Conservation (phyloP, 495 filamentous ascomycete genomes). For the Aspergillus carlsbadensis region DNA sequence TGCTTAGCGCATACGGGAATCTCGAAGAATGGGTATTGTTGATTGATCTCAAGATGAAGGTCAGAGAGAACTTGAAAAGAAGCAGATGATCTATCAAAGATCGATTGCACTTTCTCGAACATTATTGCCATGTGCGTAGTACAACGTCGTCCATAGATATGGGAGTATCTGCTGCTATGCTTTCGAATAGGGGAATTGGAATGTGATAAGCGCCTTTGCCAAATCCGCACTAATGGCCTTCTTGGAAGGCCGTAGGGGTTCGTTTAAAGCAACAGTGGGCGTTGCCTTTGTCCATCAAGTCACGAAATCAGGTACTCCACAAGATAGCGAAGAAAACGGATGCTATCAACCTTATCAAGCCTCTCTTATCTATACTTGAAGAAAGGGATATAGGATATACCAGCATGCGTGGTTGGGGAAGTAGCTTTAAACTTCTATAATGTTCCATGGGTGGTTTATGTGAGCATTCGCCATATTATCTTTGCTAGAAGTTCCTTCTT, state of each 20-base stretch:
- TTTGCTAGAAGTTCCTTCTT: neutral
- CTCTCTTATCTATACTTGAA: neutral
- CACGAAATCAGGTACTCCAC: neutral
- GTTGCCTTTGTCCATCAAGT: neutral
- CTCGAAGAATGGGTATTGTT: conserved; percentile 48
- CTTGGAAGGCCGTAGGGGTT: neutral
- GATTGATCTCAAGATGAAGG: conserved; percentile 55
- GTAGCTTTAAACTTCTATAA: conserved; percentile 11
- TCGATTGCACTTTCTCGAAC: conserved; percentile 13
- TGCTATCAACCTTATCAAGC: neutral
- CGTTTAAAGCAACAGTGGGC: neutral
- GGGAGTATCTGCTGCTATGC: no score
- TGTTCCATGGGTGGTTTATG: conserved; percentile 5
- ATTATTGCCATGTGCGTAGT: no score
- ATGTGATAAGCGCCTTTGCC: neutral
- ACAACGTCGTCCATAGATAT: conserved; percentile 1
- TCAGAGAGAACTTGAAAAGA: conserved; percentile 56
- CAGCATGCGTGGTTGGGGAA: conserved; percentile 2
- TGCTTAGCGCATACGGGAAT: conserved; percentile 46
- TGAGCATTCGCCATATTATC: neutral
- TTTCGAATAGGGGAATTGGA: neutral
- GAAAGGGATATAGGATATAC: neutral
- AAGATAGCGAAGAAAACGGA: neutral
- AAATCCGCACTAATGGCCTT: neutral
- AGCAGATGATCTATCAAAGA: conserved; percentile 11